Conservation (phyloP, 2,329 filamentous ascomycete species). For the Fusarium musae region DNA sequence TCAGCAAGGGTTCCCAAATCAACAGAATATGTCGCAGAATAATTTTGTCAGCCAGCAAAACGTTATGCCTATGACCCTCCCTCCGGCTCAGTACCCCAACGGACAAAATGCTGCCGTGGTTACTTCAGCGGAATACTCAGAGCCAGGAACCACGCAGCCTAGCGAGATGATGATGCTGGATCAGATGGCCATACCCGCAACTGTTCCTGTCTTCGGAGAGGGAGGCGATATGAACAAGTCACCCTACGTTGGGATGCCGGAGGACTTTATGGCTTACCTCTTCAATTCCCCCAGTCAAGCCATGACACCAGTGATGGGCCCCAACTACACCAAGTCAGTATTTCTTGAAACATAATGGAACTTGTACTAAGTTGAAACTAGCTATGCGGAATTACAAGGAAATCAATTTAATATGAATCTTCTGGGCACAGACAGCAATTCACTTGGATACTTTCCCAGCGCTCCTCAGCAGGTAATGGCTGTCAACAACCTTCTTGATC, state of each 20-base stretch:
- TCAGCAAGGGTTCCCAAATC: slow-evolving; percentile 61
- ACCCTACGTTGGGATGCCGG: slow-evolving; percentile 83
- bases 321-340: slow-evolving; percentile 59
- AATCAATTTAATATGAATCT: slow-evolving; percentile 58
- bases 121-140: slow-evolving; percentile 57
- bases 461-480: slow-evolving; percentile 85
- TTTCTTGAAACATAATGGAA: background rate
- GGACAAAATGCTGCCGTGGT: slow-evolving; percentile 46
- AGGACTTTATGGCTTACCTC: slow-evolving; percentile 87
- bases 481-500: slow-evolving; percentile 85
- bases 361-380: slow-evolving; percentile 48
- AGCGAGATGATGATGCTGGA: slow-evolving; percentile 70
- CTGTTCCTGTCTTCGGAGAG: slow-evolving; percentile 87
- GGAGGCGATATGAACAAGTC: slow-evolving; percentile 84
- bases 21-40: slow-evolving; percentile 58
- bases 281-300: slow-evolving; percentile 67
- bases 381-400: slow-evolving; percentile 63
- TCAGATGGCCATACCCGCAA: slow-evolving; percentile 71
- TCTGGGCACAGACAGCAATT: slow-evolving; percentile 58
- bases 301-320: slow-evolving; percentile 59
- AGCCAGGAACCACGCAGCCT: slow-evolving; percentile 57
- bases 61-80: slow-evolving; percentile 71
- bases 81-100: slow-evolving; percentile 66
- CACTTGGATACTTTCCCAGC: slow-evolving; percentile 68
- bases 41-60: slow-evolving; percentile 69